Percentiles rank a stretch among this genome's conserved stretches.
Evolutionary conservation across 164 flowering plant species (phyloP).

Genomic region (Kalanchoe fedtschenkoi): DNA sequence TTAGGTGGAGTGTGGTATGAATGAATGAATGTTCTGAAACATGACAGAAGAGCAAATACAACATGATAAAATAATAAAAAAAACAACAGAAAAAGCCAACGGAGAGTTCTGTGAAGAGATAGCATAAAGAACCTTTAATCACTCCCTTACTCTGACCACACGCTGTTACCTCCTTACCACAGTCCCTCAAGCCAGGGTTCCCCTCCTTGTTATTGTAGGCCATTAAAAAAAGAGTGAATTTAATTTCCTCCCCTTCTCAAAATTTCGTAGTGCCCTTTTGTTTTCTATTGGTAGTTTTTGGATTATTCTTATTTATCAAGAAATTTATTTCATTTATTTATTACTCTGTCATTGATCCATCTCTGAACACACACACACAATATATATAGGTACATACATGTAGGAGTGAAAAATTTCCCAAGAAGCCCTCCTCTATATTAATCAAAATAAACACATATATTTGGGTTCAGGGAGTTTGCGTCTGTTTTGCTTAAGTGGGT

Average conservation of each 20-base stretch:
- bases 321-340: not conserved
- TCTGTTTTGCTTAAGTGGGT: conserved; percentile 2
- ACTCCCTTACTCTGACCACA: not conserved
- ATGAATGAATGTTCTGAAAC: conserved; percentile 3
- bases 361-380: too few relatives aligned
- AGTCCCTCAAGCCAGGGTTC: not conserved
- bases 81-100: not conserved
- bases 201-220: conserved; percentile 1
- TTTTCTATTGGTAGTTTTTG: not conserved
- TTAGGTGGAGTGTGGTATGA: not conserved
- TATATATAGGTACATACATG: too few relatives aligned
- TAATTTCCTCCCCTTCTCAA: too few relatives aligned
- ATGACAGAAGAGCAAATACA: not conserved
- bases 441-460: not conserved
- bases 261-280: not conserved
- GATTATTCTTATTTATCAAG: not conserved
- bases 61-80: not conserved
- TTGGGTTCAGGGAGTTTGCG: conserved; percentile 1
- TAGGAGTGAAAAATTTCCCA: too few relatives aligned
- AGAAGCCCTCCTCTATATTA: not conserved
- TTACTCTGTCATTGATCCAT: not conserved
- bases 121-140: not conserved
- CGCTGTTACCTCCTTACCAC: conserved; percentile 1
- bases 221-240: not conserved
- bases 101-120: not conserved